Base-by-base conservation (phyloP, 495 filamentous ascomycete species). In the Hyaloscypha variabilis region DNA sequence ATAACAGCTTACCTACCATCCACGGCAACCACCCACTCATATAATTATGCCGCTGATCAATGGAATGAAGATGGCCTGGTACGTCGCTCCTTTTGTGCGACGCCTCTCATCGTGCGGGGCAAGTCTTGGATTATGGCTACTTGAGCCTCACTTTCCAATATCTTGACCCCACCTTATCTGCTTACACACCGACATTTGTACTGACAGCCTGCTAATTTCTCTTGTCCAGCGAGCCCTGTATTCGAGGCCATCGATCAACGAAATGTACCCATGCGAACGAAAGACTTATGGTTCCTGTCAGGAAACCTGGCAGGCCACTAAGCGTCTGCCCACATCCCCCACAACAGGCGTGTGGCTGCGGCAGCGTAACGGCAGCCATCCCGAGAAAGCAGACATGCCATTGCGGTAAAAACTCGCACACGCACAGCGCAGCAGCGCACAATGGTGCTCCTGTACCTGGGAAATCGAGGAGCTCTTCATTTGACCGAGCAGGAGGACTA, bases 181-280 rank as follows among this genome's bases (percentile, higher is more conserved):
- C 11, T 31, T 30, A 62, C 23, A 36, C 31, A 46, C 1, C 39
- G 31, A 17, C 19, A 46, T 46, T 46, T 46, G 39, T 19, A 3
- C 39, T 46, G 39, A 19, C 14, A 17, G 39, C 39, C 17, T 46
- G 39, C 17, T 46, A 17, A 46, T 19, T 46, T 17, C 39, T 34
- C 31, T n/a, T 53, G 57, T 60, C n/a, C 25, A 95, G 91, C 73
- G 88, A 89, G 79, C 88, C 90, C 72, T 96, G 92, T 69, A 91
- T 94, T 68, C 89, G 90, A 60, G 92, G 92, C 58, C 92, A 96
- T 76, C 88, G 92, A 69, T 93, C 92, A 25, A 91, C 91, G 67
- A 91, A 89, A 82, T 96, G 92, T 71, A 86, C 83, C 34, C 91
- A 96, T 78, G 86, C 82, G 59, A 84, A 88, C 63, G 83, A 85